These are phyloP conservation scores for Myochromella boudieri DNA, from an alignment of 768 basidiomycete species.

Conservation along the genomic window DNA sequence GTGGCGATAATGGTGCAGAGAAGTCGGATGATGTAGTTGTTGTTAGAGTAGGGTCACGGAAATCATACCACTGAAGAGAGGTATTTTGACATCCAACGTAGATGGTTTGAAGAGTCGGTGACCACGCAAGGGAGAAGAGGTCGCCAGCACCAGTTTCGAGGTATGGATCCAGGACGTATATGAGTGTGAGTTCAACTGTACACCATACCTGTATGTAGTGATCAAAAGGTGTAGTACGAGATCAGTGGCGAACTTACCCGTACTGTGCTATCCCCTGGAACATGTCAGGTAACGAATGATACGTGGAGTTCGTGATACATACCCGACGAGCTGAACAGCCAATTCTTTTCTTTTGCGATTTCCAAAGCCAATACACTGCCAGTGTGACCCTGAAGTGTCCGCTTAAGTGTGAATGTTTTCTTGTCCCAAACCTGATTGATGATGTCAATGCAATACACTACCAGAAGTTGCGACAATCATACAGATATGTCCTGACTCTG, in stretches of 20 bases:
- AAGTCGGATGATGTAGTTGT: constrained; percentile 4
- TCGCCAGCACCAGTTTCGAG: constrained; percentile 83
- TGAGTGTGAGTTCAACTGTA: constrained; percentile 58
- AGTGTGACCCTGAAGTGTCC: constrained; percentile 75
- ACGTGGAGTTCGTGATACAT: constrained; percentile 18
- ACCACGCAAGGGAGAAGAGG: constrained; percentile 84
- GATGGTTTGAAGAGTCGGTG: constrained; percentile 61
- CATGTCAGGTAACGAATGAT: constrained; percentile 6
- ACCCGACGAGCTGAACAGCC: constrained; percentile 93
- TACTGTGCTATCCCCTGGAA: constrained; percentile 82
- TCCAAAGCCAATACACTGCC: constrained; percentile 83
- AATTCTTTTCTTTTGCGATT: constrained; percentile 70
- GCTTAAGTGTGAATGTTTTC: constrained; percentile 62
- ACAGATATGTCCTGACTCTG: constrained; percentile 79
- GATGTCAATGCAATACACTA: background rate
- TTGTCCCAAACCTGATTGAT: constrained; percentile 80
- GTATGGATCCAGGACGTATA: constrained; percentile 78
- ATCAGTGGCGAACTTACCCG: constrained; percentile 52
- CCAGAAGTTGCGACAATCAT: constrained; percentile 17
- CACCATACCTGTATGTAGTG: constrained; percentile 71
- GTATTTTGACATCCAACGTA: constrained; percentile 94
- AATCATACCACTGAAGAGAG: constrained; percentile 86
- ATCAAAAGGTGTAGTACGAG: background rate
- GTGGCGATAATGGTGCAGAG: constrained; percentile 12
- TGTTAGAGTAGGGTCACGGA: constrained; percentile 29